Percentiles rank a stretch among this genome's conserved stretches.
phyloP scores from a whole-genome alignment of 768 basidiomycete species.

The Suillus discolor region DNA sequence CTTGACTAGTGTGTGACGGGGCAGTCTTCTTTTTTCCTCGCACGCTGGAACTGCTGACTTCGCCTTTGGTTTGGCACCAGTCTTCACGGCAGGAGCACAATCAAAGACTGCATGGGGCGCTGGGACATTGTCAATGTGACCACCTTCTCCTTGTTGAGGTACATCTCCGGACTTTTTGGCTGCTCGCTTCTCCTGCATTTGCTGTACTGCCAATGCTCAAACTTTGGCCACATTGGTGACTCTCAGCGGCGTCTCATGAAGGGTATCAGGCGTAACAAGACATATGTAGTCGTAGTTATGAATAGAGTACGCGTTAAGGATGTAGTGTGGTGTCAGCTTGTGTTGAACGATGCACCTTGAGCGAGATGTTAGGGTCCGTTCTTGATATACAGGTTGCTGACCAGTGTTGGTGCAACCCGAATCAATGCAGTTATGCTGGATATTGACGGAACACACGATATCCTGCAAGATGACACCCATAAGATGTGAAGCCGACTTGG shows the following conservation, averaged over 20 bases:
- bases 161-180: too few relatives aligned
- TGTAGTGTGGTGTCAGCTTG: constrained; percentile 1
- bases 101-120: too few relatives aligned
- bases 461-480: constrained; percentile 12
- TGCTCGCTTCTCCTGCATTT: neutral
- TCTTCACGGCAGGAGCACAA: too few relatives aligned
- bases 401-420: neutral
- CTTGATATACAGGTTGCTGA: constrained; percentile 9
- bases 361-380: constrained; percentile 12
- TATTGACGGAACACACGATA: constrained; percentile 20
- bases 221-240: constrained; percentile 3
- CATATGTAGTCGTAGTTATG: constrained; percentile 5
- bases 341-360: constrained; percentile 10
- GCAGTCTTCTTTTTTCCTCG: too few relatives aligned
- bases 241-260: neutral
- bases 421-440: constrained; percentile 22
- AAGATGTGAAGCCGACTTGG: neutral
- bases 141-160: too few relatives aligned
- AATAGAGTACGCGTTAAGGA: constrained; percentile 14
- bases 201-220: neutral
- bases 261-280: neutral
- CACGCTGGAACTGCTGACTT: too few relatives aligned
- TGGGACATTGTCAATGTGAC: too few relatives aligned
- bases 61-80: too few relatives aligned
- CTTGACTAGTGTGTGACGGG: too few relatives aligned